phyloP scores from a whole-genome alignment of 768 basidiomycete species.

The Tulasnella sp. region DNA sequence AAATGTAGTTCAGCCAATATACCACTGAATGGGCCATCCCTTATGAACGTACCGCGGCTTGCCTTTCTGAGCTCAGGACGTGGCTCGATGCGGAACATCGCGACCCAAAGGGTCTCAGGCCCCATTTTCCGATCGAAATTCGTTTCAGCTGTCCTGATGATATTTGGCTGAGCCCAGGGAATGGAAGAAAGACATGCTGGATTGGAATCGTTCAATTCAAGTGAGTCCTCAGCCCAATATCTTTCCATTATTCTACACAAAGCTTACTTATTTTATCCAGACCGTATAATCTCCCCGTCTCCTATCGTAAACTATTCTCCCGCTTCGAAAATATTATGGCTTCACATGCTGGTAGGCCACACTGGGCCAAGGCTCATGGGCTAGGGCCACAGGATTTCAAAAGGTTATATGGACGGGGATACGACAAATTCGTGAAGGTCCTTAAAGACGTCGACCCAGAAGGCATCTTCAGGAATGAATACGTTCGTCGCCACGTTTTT shows the following conservation, averaged over 20 bases:
- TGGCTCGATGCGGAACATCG: constrained; percentile 59
- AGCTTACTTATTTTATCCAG: constrained; percentile 29
- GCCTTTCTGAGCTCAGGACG: constrained; percentile 52
- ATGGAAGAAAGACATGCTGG: constrained; percentile 70
- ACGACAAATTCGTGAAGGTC: constrained; percentile 60
- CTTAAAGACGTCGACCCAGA: constrained; percentile 50
- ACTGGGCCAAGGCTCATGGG: constrained; percentile 91
- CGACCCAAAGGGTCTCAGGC: constrained; percentile 60
- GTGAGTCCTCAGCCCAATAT: constrained; percentile 35
- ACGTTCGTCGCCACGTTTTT: constrained; percentile 76
- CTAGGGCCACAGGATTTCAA: constrained; percentile 52
- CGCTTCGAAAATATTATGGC: constrained; percentile 60
- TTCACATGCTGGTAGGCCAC: constrained; percentile 67
- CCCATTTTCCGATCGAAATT: constrained; percentile 89
- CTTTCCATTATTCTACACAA: not conserved
- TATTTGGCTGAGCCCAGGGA: constrained; percentile 87
- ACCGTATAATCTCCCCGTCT: constrained; percentile 72
- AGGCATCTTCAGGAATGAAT: constrained; percentile 72
- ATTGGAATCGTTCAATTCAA: constrained; percentile 97
- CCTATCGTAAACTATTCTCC: constrained; percentile 65
- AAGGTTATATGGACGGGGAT: constrained; percentile 63
- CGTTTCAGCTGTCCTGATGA: constrained; percentile 80
- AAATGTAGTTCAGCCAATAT: constrained; percentile 65
- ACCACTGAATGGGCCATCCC: constrained; percentile 95
- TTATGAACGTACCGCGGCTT: constrained; percentile 47